A percentile compares a stretch with the other conserved stretches of the same genome.
These are phyloP conservation scores for Aegilops umbellulata DNA, from an alignment of 176 grass and related monocot genomes.

Conservation along the genomic window DNA sequence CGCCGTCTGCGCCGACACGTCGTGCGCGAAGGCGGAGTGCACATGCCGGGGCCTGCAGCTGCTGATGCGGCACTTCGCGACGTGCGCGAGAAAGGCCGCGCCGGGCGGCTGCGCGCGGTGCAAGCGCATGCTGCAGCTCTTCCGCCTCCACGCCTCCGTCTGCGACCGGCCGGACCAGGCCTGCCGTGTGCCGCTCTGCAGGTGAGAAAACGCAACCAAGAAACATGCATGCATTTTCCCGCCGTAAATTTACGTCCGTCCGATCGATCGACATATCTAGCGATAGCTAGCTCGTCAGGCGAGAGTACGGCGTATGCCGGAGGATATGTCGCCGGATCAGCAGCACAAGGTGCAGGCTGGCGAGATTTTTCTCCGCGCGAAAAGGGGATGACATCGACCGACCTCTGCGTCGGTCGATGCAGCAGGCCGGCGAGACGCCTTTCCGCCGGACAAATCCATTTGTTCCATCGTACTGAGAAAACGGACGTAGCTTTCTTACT, in stretches of 20 bases:
- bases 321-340: background rate
- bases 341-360: slow-evolving; percentile 6
- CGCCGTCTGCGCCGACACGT: background rate
- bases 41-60: slow-evolving; percentile 57
- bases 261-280: background rate
- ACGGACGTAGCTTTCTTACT: background rate
- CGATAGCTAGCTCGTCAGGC: background rate
- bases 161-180: slow-evolving; percentile 47
- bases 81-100: slow-evolving; percentile 43
- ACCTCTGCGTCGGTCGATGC: background rate
- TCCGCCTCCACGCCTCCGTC: slow-evolving; percentile 69
- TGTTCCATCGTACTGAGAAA: background rate
- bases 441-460: too few species aligned
- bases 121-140: slow-evolving; percentile 73
- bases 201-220: slow-evolving; percentile 28
- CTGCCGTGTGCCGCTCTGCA: slow-evolving; percentile 73
- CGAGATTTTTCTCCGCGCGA: background rate
- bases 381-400: background rate
- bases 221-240: background rate
- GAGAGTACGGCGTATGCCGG: background rate
- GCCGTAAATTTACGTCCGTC: background rate
- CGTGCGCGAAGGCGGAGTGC: background rate
- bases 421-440: too few species aligned
- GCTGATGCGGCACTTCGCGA: slow-evolving; percentile 61
- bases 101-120: slow-evolving; percentile 62